Evolutionary conservation across 306 rosid genomes (phyloP).

Genomic region (Phaseolus lunatus): DNA sequence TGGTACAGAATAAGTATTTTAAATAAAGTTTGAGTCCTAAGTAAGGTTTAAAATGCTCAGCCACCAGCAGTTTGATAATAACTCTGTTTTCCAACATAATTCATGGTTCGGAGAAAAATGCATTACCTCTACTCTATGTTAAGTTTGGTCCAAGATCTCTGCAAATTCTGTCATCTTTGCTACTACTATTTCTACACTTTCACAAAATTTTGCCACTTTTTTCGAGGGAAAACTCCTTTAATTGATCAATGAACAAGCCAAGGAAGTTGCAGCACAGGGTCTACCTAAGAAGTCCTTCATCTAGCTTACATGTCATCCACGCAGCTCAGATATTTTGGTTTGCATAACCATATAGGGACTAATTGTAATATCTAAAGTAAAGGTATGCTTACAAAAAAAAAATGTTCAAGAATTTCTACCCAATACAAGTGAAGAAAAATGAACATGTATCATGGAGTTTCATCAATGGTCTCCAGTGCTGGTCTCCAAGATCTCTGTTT

Average conservation of each 20-base stretch:
- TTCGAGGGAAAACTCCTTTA: conserved; percentile 1
- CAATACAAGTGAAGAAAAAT: conserved; percentile 24
- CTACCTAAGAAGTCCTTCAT: conserved; percentile 33
- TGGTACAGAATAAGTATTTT: no score
- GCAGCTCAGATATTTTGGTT: conserved; percentile 13
- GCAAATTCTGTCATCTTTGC: neutral
- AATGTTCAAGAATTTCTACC: conserved; percentile 39
- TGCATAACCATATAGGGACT: conserved; percentile 21
- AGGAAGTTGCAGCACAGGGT: conserved; percentile 21
- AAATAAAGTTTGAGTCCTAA: no score
- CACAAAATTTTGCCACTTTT: neutral
- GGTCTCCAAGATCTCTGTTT: conserved; percentile 94
- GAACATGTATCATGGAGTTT: conserved; percentile 52
- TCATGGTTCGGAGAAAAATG: neutral
- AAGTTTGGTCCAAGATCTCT: neutral
- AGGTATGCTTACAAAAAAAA: conserved; percentile 31
- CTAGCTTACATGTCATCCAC: neutral
- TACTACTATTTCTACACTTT: neutral
- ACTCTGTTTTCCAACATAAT: neutral
- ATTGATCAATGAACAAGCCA: conserved; percentile 10
- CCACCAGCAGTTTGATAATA: no score
- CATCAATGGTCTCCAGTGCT: conserved; percentile 83
- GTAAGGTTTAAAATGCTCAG: no score
- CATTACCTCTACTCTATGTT: neutral
- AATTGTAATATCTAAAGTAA: conserved; percentile 29